Evolutionary conservation across 169 alveolate genomes (phyloP), one percentile per base, ranked within the genome.

Genomic region (Babesia ovata): DNA sequence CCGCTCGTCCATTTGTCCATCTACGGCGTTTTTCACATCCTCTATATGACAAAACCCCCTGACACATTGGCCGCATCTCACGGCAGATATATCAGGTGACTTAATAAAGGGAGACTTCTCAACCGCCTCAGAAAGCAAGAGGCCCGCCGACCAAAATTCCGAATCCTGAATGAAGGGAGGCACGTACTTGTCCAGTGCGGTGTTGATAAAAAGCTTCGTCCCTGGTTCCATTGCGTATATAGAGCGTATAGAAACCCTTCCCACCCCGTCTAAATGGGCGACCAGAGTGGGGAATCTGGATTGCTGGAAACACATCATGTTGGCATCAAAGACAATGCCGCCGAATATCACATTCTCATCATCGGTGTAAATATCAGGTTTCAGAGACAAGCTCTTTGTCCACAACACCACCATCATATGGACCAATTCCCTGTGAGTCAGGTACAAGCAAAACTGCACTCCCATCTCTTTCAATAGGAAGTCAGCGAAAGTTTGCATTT

Each of bases 251-350:
- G 95, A 75, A 48, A 94, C 48, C 46, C 60, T 58, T n/a, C 96
- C 94, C 53, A 86, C 82, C 33, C 84, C 93, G 67, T 90, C 93
- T 50, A 91, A 81, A 59, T 86, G 67, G 53, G 79, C 65, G 19
- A 79, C 81, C 46, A 95, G 90, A 0, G 95, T 92, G 10, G 97
- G 97, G 21, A 86, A 78, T 69, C 93, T 75, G 61, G 96, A 92
- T 75, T 93, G 97, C 28, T 89, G 94, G 45, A 93, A 76, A 75
- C 78, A 49, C 8, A 92, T 70, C 19, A 86, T 53, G 22, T 79
- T 70, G 0, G 84, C 81, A 26, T 86, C 85, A 33, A 89, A 91
- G 17, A 81, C 94, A 11, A 86, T 70, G 9, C 96, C 97, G 33
- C 92, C 86, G 4, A 95, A 50, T 6, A 73, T 63, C 44, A 77